These are phyloP conservation scores for Pharus latifolius DNA, from an alignment of 176 grass and related monocot species.

Conservation along the genomic window DNA sequence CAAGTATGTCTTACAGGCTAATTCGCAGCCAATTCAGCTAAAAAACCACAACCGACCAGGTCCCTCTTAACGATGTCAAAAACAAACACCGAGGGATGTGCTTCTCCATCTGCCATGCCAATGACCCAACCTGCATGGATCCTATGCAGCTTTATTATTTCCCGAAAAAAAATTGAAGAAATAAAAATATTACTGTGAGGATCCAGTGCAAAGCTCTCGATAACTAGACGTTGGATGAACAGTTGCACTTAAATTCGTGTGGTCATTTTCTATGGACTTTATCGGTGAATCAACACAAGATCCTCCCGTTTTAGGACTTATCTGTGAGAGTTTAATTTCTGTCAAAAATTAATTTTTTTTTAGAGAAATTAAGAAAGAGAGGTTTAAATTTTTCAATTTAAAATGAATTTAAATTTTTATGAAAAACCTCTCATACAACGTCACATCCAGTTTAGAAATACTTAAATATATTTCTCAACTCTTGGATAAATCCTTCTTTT, in stretches of 20 bases:
- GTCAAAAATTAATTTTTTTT: too few species aligned
- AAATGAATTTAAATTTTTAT: too few species aligned
- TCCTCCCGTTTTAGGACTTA: too few species aligned
- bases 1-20: background rate
- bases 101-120: background rate
- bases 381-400: too few species aligned
- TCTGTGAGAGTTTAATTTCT: too few species aligned
- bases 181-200: background rate
- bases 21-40: background rate
- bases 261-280: slow-evolving; percentile 5
- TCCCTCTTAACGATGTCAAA: too few species aligned
- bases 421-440: too few species aligned
- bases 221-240: slow-evolving; percentile 24
- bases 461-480: too few species aligned
- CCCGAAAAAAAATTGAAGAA: background rate
- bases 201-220: slow-evolving; percentile 13
- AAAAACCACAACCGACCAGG: background rate
- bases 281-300: background rate
- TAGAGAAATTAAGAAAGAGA: too few species aligned
- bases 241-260: background rate
- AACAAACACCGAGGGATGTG: background rate
- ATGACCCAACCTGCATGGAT: slow-evolving; percentile 19
- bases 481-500: too few species aligned
- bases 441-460: too few species aligned
- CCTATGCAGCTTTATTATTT: background rate